Conservation (phyloP, 352 stramenopile species). For the Pythium scleroteichum region DNA sequence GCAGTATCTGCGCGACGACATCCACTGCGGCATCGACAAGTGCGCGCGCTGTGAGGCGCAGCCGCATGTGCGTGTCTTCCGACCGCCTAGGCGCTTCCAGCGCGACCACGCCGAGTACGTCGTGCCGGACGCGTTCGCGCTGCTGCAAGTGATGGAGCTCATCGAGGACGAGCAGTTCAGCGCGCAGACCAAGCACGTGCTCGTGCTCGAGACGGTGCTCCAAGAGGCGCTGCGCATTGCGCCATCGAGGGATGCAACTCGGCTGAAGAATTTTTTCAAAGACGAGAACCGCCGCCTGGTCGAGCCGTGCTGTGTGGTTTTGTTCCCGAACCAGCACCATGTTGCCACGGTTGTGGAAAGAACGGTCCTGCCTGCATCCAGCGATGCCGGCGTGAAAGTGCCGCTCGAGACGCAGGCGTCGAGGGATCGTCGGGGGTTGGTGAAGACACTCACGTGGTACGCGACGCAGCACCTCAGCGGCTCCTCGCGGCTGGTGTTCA, state of each 20-base stretch:
- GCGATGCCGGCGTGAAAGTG: slow-evolving; percentile 1
- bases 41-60: slow-evolving; percentile 44
- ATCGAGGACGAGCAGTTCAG: slow-evolving; percentile 59
- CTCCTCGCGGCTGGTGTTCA: slow-evolving; percentile 48
- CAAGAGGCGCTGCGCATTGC: slow-evolving; percentile 61
- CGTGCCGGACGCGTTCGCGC: slow-evolving; percentile 65
- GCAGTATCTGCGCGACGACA: slow-evolving; percentile 67
- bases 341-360: slow-evolving; percentile 51
- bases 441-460: slow-evolving; percentile 74
- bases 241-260: slow-evolving; percentile 61
- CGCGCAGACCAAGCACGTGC: slow-evolving; percentile 37
- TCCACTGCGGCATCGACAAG: slow-evolving; percentile 62
- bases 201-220: slow-evolving; percentile 79
- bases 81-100: slow-evolving; percentile 33
- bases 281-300: slow-evolving; percentile 51
- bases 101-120: slow-evolving; percentile 54
- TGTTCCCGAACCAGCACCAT: slow-evolving; percentile 80
- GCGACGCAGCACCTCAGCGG: slow-evolving; percentile 35
- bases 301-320: slow-evolving; percentile 43
- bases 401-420: slow-evolving; percentile 39
- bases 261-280: slow-evolving; percentile 66
- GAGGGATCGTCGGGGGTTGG: slow-evolving; percentile 46
- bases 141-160: slow-evolving; percentile 81
- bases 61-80: slow-evolving; percentile 21
- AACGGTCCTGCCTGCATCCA: slow-evolving; percentile 1